phyloP scores from a whole-genome alignment of 805 yeast species.

The Kodamaea nitidulidarum region DNA sequence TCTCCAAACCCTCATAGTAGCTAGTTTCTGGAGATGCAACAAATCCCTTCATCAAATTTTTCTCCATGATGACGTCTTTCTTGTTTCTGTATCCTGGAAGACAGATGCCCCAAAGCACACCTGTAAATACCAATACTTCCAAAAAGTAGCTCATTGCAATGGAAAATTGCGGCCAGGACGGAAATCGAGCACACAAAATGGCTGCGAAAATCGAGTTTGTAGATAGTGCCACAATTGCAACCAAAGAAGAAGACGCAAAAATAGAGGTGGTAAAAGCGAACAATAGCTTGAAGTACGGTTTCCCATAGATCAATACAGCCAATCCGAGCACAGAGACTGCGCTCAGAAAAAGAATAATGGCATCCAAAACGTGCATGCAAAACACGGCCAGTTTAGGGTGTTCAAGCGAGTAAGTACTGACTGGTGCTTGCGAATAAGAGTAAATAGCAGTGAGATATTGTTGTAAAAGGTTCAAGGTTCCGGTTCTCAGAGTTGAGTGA shows the following conservation, averaged over 20 bases:
- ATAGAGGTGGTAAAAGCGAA: not conserved
- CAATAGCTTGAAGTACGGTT: not conserved
- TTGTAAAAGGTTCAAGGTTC: not conserved
- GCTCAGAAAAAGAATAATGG: not conserved
- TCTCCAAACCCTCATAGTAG: no score
- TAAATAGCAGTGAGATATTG: not conserved
- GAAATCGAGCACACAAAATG: constrained; percentile 1
- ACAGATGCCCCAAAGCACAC: constrained; percentile 4
- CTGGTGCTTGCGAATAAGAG: not conserved
- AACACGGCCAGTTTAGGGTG: not conserved
- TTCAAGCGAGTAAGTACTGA: not conserved
- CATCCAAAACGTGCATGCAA: not conserved
- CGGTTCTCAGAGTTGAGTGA: not conserved
- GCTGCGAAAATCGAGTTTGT: not conserved
- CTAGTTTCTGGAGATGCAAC: constrained; percentile 4
- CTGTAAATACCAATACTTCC: not conserved
- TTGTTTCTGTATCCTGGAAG: constrained; percentile 3
- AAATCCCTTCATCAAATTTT: constrained; percentile 9
- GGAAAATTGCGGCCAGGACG: not conserved
- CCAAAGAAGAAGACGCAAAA: not conserved
- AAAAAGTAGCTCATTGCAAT: not conserved
- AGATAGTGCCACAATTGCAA: not conserved
- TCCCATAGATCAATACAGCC: not conserved
- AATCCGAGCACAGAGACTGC: not conserved
- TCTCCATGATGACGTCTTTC: constrained; percentile 8